Evolutionary conservation across 108 stramenopile genomes (phyloP), one percentile per base, ranked within the genome.

Genomic region (Fistulifera pelliculosa): DNA sequence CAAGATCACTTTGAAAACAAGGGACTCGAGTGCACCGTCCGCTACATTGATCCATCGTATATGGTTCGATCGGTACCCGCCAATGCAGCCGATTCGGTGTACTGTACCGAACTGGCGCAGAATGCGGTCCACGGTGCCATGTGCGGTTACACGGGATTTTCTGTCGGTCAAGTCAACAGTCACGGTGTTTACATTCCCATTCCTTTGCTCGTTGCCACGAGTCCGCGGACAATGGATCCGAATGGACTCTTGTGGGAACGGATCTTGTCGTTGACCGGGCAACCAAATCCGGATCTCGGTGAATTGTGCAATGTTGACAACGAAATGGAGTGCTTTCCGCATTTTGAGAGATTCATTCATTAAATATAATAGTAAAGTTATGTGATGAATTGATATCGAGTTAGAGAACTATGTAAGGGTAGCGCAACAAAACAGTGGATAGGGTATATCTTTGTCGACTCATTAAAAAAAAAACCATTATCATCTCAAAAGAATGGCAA

Each of bases 51-150:
- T 59, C 94, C 94, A 4, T 84, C 81, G 15, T 95, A 95, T 68
- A 89, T 83, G 69, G 80, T 95, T 35, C 67, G 94, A 59, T 84
- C 81, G 22, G 78, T 90, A 17, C 74, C 89, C 2, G 90, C 94
- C 4, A 92, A 87, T 26, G 77, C 83, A 12, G 73, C 82, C 15
- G 94, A 95, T 57, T 67, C 77, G 35, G 60, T 90, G 22, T 90
- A 90, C 58, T 94, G 94, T 75, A 69, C 70, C 52, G 82, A 92
- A 47, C 77, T 95, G n/a, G 89, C 82, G 7, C 92, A 94, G 55
- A 86, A 86, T 56, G 91, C 91, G 15, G 94, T 94, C 13, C 88
- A 95, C 57, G 94, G 87, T 15, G 80, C 92, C 42, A 94, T 95
- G 92, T 88, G 92, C 10, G 94, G 94, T 1, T 77, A 70, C 42